A percentile compares a stretch with the other conserved stretches of the same genome.
These are phyloP conservation scores for Elsinoe perseae DNA, from an alignment of 2,329 filamentous ascomycete species.

Conservation along the genomic window DNA sequence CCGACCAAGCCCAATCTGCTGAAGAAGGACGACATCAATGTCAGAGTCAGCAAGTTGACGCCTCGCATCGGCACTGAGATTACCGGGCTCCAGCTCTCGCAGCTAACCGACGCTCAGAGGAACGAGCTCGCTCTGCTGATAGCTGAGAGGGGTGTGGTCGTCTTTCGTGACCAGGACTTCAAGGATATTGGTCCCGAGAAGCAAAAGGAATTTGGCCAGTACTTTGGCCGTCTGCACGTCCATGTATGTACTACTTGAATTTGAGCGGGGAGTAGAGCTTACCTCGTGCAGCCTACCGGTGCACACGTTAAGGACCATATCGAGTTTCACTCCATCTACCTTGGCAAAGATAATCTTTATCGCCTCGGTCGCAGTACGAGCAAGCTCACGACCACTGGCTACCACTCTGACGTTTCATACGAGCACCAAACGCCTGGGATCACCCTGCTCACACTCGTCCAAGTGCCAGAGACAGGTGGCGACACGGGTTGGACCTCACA, in stretches of 20 bases:
- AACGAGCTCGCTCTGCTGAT: conserved; percentile 49
- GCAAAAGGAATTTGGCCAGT: conserved; percentile 19
- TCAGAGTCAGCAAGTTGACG: conserved; percentile 23
- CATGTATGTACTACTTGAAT: conserved; percentile 18
- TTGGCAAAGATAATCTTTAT: conserved; percentile 16
- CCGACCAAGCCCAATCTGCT: conserved; percentile 23
- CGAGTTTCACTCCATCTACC: conserved; percentile 16
- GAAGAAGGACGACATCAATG: conserved; percentile 16
- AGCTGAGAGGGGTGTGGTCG: conserved; percentile 49
- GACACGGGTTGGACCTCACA: conserved; percentile 32
- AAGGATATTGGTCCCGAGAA: conserved; percentile 36
- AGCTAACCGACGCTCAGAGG: conserved; percentile 45
- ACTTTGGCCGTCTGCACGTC: conserved; percentile 19
- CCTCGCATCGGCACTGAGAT: conserved; percentile 46
- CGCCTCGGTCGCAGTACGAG: conserved; percentile 17
- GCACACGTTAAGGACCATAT: not conserved
- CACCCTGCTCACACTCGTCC: conserved; percentile 48
- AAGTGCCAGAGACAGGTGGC: conserved; percentile 47
- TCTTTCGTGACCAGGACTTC: conserved; percentile 50
- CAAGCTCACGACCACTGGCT: conserved; percentile 23
- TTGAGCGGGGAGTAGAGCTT: conserved; percentile 13
- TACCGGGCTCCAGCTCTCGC: conserved; percentile 44
- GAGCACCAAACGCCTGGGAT: conserved; percentile 52
- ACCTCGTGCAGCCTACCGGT: conserved; percentile 16
- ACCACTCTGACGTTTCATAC: conserved; percentile 34